Percentiles rank a stretch among this genome's conserved stretches.
These are phyloP conservation scores for Ilex aquifolium DNA, from an alignment of 257 asterid species.

Conservation along the genomic window DNA sequence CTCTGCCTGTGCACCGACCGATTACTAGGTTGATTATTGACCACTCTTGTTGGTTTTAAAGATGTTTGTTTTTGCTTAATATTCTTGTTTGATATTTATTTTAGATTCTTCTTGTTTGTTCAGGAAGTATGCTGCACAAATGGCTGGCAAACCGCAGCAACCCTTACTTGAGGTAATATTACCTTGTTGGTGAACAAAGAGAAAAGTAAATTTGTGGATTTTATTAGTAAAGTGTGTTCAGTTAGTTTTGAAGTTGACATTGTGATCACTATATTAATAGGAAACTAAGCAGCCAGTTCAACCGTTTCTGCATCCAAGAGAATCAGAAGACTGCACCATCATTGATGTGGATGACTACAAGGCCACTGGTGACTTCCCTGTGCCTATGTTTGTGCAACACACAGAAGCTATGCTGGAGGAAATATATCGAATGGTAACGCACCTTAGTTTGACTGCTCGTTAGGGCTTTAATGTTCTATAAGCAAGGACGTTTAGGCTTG, in stretches of 20 bases:
- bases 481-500: neutral
- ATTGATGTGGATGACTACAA: slow-evolving; percentile 36
- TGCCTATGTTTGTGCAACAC: slow-evolving; percentile 70
- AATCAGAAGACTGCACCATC: slow-evolving; percentile 30
- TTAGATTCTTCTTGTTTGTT: slow-evolving; percentile 8
- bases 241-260: neutral
- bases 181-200: too few relatives aligned
- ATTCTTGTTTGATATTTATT: too few relatives aligned
- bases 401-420: slow-evolving; percentile 82
- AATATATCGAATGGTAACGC: slow-evolving; percentile 67
- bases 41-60: neutral
- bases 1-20: slow-evolving; percentile 56
- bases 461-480: too few relatives aligned
- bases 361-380: slow-evolving; percentile 27
- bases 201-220: neutral
- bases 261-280: slow-evolving; percentile 7
- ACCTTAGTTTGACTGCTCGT: neutral
- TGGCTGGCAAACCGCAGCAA: slow-evolving; percentile 42
- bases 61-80: neutral
- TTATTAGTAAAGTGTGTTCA: too few relatives aligned
- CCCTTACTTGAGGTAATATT: slow-evolving; percentile 32
- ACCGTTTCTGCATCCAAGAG: slow-evolving; percentile 11
- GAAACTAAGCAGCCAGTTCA: slow-evolving; percentile 29
- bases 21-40: slow-evolving; percentile 56
- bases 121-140: slow-evolving; percentile 58